Percentiles rank a stretch among this genome's conserved stretches.
Evolutionary conservation across 306 rosid genomes (phyloP).

Genomic region (barrel medic (Medicago truncatula)): DNA sequence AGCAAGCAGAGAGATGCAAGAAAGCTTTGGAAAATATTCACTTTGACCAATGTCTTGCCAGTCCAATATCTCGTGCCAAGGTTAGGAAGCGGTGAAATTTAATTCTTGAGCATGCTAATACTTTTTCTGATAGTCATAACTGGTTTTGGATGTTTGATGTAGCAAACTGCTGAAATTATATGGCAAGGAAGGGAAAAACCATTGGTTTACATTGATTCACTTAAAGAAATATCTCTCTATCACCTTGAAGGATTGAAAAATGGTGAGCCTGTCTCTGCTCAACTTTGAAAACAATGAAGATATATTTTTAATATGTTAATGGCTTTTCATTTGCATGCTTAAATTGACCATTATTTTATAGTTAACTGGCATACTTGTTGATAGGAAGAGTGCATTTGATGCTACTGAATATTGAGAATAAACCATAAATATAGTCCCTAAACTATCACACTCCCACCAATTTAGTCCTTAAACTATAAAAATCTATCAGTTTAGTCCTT

Average conservation of each 20-base stretch:
- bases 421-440: too few relatives aligned
- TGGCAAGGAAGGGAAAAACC: slow-evolving; percentile 74
- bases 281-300: slow-evolving; percentile 14
- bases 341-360: slow-evolving; percentile 1
- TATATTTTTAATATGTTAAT: slow-evolving; percentile 1
- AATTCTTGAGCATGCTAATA: slow-evolving; percentile 18
- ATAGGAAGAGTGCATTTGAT: slow-evolving; percentile 22
- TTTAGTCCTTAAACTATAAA: too few relatives aligned
- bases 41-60: slow-evolving; percentile 71
- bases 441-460: too few relatives aligned
- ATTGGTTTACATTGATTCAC: slow-evolving; percentile 62
- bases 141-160: slow-evolving; percentile 42
- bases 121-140: slow-evolving; percentile 10
- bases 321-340: not conserved
- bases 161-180: slow-evolving; percentile 78
- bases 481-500: too few relatives aligned
- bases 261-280: slow-evolving; percentile 57
- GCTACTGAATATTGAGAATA: slow-evolving; percentile 6
- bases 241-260: slow-evolving; percentile 86
- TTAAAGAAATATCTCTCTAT: slow-evolving; percentile 72
- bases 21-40: slow-evolving; percentile 60
- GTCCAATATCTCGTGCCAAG: slow-evolving; percentile 87
- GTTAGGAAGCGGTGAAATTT: slow-evolving; percentile 43
- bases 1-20: slow-evolving; percentile 67
- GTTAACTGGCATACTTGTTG: not conserved